Evolutionary conservation across 2,329 filamentous ascomycete species (phyloP).

Genomic region (Dactylonectria estremocensis): DNA sequence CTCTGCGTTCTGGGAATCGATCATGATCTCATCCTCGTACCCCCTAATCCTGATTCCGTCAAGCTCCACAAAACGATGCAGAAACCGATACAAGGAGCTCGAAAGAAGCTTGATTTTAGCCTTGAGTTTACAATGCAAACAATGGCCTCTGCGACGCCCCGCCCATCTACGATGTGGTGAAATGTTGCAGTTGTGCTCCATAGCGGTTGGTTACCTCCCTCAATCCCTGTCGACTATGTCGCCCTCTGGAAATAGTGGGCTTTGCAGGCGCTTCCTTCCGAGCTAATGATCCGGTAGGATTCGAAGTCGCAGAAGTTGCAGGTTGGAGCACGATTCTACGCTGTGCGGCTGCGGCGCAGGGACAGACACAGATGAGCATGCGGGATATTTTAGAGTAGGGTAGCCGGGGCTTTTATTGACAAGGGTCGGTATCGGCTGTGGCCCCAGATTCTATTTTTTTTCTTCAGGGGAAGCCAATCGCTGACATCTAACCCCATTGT

Average conservation of each 20-base stretch:
- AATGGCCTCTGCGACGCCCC: neutral
- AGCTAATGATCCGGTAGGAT: slow-evolving; percentile 6
- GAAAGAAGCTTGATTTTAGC: neutral
- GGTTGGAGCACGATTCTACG: neutral
- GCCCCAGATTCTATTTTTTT: slow-evolving; percentile 15
- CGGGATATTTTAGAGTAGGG: too few relatives aligned
- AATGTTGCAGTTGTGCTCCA: neutral
- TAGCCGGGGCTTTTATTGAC: neutral
- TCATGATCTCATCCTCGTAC: neutral
- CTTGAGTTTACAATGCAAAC: neutral
- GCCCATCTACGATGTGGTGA: neutral
- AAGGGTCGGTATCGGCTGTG: slow-evolving; percentile 4
- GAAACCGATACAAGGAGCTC: neutral
- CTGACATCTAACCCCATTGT: slow-evolving; percentile 3
- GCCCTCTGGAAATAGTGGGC: too few relatives aligned
- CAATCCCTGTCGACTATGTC: neutral
- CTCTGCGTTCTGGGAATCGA: neutral
- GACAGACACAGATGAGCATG: neutral
- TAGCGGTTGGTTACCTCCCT: neutral
- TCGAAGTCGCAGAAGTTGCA: neutral
- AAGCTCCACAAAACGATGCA: neutral
- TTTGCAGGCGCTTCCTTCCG: too few relatives aligned
- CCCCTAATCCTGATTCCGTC: neutral
- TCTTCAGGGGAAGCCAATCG: slow-evolving; percentile 3
- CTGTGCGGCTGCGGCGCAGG: neutral